Evolutionary conservation across 2,329 filamentous ascomycete species (phyloP).

Genomic region (Hypoxylon sp.): DNA sequence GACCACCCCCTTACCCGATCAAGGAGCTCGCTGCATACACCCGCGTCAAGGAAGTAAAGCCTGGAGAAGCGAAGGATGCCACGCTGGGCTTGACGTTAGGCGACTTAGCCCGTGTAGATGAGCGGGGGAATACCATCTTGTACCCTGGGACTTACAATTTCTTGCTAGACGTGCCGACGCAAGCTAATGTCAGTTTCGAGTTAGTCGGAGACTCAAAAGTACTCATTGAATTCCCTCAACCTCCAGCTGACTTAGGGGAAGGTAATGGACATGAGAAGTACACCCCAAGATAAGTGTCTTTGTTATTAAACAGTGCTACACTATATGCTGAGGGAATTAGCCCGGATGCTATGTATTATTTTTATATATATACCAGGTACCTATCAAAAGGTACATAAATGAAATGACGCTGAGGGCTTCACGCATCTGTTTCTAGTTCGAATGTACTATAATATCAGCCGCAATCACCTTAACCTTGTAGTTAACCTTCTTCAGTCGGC

Average conservation of each 20-base stretch:
- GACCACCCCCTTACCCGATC: constrained; percentile 61
- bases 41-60: constrained; percentile 54
- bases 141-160: constrained; percentile 63
- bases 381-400: too few relatives aligned
- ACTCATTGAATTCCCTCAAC: constrained; percentile 56
- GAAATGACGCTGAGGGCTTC: too few relatives aligned
- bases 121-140: constrained; percentile 61
- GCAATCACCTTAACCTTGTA: too few relatives aligned
- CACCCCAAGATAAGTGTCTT: constrained; percentile 26
- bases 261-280: constrained; percentile 49
- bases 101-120: constrained; percentile 61
- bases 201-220: constrained; percentile 57
- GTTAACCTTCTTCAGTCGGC: too few relatives aligned
- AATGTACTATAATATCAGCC: too few relatives aligned
- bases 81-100: constrained; percentile 60
- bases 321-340: neutral
- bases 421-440: too few relatives aligned
- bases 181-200: constrained; percentile 57
- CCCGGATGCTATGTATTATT: too few relatives aligned
- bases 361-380: too few relatives aligned
- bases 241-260: constrained; percentile 47
- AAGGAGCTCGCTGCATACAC: constrained; percentile 63
- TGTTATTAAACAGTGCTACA: neutral
- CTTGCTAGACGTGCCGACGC: constrained; percentile 57
- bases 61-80: constrained; percentile 48